phyloP scores from a whole-genome alignment of 768 basidiomycete genomes.

The Leccinum uliginosum region DNA sequence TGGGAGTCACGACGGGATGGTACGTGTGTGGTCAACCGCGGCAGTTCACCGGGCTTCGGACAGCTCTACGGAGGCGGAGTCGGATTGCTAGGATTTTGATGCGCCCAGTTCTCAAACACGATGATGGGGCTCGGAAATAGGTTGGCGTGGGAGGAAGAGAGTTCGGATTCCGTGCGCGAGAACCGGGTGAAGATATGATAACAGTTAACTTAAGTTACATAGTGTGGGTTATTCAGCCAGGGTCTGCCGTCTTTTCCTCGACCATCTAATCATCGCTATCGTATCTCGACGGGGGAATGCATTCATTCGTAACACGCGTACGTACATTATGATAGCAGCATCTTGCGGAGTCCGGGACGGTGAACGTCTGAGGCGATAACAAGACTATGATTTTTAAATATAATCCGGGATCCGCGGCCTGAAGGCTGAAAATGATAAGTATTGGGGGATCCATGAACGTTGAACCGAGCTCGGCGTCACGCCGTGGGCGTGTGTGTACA shows the following conservation, averaged over 20 bases:
- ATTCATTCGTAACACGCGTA: neutral
- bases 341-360: neutral
- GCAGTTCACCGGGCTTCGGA: constrained; percentile 1
- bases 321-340: neutral
- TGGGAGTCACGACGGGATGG: constrained; percentile 72
- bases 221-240: neutral
- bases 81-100: constrained; percentile 10
- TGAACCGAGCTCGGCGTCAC: no score
- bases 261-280: neutral
- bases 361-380: neutral
- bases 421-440: no score
- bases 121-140: neutral
- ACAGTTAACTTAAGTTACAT: neutral
- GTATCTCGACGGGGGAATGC: neutral
- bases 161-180: neutral
- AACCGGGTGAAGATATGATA: neutral
- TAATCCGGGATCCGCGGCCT: neutral
- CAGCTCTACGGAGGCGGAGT: constrained; percentile 20
- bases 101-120: neutral
- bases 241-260: neutral
- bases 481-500: neutral
- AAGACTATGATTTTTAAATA: neutral
- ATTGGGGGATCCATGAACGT: no score
- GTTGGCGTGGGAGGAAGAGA: neutral
- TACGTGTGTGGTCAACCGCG: constrained; percentile 66